phyloP scores from a whole-genome alignment of 1,139 yeast species.

The Spathaspora sp. region DNA sequence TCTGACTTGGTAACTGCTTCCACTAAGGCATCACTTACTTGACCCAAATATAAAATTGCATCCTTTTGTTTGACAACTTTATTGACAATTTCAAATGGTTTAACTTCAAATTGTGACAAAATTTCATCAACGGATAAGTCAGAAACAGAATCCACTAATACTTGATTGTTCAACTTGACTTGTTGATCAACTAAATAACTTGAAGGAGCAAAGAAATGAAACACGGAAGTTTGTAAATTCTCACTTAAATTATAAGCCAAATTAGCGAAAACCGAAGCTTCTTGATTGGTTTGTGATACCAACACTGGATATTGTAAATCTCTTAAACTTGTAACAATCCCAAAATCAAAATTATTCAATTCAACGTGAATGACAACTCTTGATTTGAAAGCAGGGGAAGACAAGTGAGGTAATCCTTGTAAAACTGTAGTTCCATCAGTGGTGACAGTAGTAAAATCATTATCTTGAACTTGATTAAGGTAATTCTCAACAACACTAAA shows the following conservation, averaged over 20 bases:
- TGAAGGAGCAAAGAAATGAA: constrained; percentile 60
- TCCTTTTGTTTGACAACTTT: constrained; percentile 38
- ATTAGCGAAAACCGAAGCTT: constrained; percentile 49
- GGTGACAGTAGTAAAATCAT: constrained; percentile 45
- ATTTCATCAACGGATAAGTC: constrained; percentile 26
- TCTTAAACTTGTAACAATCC: constrained; percentile 65
- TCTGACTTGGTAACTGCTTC: constrained; percentile 41
- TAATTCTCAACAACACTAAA: constrained; percentile 42
- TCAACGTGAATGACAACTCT: constrained; percentile 63
- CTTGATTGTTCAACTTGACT: constrained; percentile 16
- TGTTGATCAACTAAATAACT: constrained; percentile 16
- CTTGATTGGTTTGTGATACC: constrained; percentile 59
- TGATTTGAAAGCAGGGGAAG: constrained; percentile 37
- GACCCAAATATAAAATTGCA: constrained; percentile 63
- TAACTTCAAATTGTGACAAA: constrained; percentile 24
- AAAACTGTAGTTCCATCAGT: constrained; percentile 56
- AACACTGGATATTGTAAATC: constrained; percentile 65
- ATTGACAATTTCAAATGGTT: constrained; percentile 32
- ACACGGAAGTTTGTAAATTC: constrained; percentile 51
- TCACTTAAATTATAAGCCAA: constrained; percentile 56
- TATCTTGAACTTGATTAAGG: constrained; percentile 16
- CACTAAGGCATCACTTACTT: constrained; percentile 45
- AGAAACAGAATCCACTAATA: constrained; percentile 17
- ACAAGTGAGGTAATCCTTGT: constrained; percentile 54
- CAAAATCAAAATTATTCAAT: constrained; percentile 57